These are phyloP conservation scores for Gnaphalium uliginosum DNA, from an alignment of 129 eudicot species.

Conservation along the genomic window DNA sequence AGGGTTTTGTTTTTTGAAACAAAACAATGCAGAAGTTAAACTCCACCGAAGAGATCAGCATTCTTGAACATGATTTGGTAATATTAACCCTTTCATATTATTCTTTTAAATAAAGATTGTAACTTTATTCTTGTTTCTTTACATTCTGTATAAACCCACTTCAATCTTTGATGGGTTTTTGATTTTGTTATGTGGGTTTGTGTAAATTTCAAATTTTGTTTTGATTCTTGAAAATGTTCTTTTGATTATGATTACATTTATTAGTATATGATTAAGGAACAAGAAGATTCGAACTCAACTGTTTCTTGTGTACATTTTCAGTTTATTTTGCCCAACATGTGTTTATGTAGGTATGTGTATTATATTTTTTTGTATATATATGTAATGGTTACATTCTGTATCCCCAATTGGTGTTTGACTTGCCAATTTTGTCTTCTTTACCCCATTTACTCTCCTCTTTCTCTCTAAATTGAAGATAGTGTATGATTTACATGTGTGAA, in stretches of 20 bases:
- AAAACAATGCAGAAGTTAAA: slow-evolving; percentile 48
- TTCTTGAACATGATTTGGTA: slow-evolving; percentile 57
- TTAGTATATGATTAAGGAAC: slow-evolving; percentile 9
- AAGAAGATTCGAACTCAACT: not conserved
- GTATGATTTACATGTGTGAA: not conserved
- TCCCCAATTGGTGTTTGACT: slow-evolving; percentile 27
- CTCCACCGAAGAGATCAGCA: slow-evolving; percentile 53
- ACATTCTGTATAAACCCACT: slow-evolving; percentile 12
- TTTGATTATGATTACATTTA: not conserved
- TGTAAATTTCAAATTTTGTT: not conserved
- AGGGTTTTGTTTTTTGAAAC: slow-evolving; percentile 30
- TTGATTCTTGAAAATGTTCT: slow-evolving; percentile 7
- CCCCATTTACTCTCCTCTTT: too few relatives aligned
- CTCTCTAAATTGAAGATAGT: too few relatives aligned
- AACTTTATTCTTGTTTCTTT: not conserved
- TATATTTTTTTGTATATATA: not conserved
- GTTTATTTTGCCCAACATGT: slow-evolving; percentile 19
- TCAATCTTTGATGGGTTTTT: slow-evolving; percentile 25
- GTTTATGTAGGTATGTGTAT: not conserved
- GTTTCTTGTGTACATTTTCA: slow-evolving; percentile 10
- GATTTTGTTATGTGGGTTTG: slow-evolving; percentile 24
- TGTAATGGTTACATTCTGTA: slow-evolving; percentile 7
- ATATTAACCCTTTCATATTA: slow-evolving; percentile 12
- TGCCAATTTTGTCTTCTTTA: slow-evolving; percentile 14
- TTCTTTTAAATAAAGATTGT: not conserved